These are phyloP conservation scores for Tremella yokohamensis DNA, from an alignment of 768 basidiomycete species.

Conservation along the genomic window DNA sequence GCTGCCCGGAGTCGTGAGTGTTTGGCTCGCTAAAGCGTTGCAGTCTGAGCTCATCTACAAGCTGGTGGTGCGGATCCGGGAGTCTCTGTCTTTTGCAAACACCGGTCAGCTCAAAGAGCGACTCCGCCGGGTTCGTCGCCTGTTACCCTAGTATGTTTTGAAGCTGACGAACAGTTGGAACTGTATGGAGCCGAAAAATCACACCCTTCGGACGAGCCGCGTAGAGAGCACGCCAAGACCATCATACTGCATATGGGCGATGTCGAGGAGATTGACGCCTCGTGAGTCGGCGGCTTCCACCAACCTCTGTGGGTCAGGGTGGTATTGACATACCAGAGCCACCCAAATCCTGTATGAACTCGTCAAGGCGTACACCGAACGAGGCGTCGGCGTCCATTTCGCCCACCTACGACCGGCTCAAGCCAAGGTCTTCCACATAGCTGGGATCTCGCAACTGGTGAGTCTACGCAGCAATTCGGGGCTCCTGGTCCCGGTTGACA, in stretches of 20 bases:
- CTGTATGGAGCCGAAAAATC: conserved; percentile 73
- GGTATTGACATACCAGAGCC: conserved; percentile 56
- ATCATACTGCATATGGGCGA: conserved; percentile 92
- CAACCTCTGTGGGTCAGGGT: neutral
- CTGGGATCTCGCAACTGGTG: conserved; percentile 45
- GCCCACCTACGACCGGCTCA: conserved; percentile 46
- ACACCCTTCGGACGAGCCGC: conserved; percentile 83
- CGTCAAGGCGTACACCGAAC: conserved; percentile 70
- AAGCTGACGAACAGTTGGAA: conserved; percentile 61
- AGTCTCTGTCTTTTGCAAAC: conserved; percentile 92
- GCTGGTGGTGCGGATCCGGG: conserved; percentile 82
- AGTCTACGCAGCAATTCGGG: conserved; percentile 16
- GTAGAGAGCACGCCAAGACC: conserved; percentile 67
- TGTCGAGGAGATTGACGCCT: conserved; percentile 77
- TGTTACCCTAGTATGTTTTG: neutral
- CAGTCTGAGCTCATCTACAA: conserved; percentile 13
- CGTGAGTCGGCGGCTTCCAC: conserved; percentile 55
- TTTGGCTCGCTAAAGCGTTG: neutral
- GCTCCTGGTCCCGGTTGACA: neutral
- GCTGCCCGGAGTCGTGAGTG: conserved; percentile 45
- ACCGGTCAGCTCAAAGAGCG: conserved; percentile 84
- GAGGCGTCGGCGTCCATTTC: conserved; percentile 50
- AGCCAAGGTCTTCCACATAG: conserved; percentile 39
- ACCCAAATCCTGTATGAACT: conserved; percentile 79
- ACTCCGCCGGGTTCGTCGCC: conserved; percentile 59